Percentiles rank a stretch among this genome's conserved stretches.
Conservation (phyloP, 78 protist genomes). For the Dictyostelium intermedium region DNA sequence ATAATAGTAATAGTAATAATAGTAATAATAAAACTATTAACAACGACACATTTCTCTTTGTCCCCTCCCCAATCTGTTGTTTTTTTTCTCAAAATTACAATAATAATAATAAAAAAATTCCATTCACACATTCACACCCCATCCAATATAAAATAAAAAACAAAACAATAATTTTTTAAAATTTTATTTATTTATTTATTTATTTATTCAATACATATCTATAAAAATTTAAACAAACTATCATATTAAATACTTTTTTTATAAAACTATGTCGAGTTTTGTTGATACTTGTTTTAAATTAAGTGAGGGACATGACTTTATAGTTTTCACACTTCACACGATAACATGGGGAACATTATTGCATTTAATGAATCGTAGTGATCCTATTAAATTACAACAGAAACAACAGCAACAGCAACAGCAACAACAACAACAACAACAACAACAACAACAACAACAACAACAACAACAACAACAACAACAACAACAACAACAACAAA, state of each 20-base stretch:
- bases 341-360: background rate
- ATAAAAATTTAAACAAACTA: no score
- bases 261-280: background rate
- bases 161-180: no score
- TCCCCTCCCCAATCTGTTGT: no score
- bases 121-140: no score
- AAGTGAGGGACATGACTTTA: background rate
- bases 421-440: background rate
- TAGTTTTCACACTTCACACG: background rate
- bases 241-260: background rate
- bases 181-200: background rate
- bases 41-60: no score
- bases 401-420: background rate
- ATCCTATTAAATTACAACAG: background rate
- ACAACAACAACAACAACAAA: background rate
- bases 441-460: background rate
- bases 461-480: background rate
- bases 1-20: no score
- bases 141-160: background rate
- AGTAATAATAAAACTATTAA: no score
- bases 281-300: conserved; percentile 37
- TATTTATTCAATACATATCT: background rate
- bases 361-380: background rate
- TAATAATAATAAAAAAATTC: no score
- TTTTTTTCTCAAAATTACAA: no score